Percentiles rank a stretch among this genome's conserved stretches.
Evolutionary conservation across 352 stramenopile species (phyloP).

Genomic region (Pythium biforme): DNA sequence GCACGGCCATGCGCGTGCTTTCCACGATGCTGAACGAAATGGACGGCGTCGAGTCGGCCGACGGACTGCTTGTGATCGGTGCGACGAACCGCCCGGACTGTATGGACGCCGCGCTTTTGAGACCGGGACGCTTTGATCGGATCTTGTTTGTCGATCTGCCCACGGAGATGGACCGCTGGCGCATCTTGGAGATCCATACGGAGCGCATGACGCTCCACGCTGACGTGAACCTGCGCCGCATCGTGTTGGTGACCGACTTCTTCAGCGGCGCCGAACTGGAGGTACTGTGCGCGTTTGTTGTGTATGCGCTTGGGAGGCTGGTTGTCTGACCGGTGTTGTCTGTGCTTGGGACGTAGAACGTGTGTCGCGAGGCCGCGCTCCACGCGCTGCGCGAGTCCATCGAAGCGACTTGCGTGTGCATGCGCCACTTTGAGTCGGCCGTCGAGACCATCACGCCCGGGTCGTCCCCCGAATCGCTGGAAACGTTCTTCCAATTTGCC

Average conservation of each 20-base stretch:
- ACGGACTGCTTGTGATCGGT: constrained; percentile 96
- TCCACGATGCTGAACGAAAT: constrained; percentile 98
- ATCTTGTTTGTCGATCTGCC: constrained; percentile 95
- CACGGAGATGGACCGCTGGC: constrained; percentile 41
- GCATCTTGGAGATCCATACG: constrained; percentile 82
- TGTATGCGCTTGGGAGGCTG: background rate
- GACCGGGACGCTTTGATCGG: constrained; percentile 95
- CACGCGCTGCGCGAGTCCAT: constrained; percentile 74
- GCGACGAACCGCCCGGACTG: constrained; percentile 97
- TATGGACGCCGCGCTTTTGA: constrained; percentile 96
- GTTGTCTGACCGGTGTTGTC: background rate
- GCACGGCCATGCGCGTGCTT: constrained; percentile 89
- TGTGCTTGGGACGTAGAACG: too few species aligned
- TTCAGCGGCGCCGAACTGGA: constrained; percentile 89
- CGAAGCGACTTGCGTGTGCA: constrained; percentile 41
- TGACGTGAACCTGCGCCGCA: constrained; percentile 59
- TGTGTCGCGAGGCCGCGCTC: constrained; percentile 84
- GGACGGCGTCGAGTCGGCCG: constrained; percentile 94
- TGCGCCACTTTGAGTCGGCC: constrained; percentile 61
- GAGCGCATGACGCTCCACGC: constrained; percentile 51
- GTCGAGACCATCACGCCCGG: constrained; percentile 49
- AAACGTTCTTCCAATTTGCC: constrained; percentile 61
- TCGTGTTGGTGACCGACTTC: constrained; percentile 51
- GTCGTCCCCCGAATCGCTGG: constrained; percentile 53
- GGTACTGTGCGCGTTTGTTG: constrained; percentile 30